phyloP scores from a whole-genome alignment of 768 basidiomycete species.

The Xerocomellus dryophilus region DNA sequence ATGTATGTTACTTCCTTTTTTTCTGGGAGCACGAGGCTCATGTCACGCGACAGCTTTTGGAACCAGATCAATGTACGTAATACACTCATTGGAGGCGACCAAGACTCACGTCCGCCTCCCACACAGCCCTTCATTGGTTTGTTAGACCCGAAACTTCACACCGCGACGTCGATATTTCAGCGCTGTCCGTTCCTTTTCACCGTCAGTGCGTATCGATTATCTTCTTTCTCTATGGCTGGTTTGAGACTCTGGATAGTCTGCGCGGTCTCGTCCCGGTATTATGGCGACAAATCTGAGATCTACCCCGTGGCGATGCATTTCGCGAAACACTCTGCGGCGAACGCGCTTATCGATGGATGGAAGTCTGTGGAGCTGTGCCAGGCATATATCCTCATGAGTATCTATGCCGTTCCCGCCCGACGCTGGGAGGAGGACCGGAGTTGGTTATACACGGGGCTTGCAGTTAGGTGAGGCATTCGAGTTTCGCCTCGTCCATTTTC shows the following conservation, averaged over 20 bases:
- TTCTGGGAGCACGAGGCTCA: not conserved
- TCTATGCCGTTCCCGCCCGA: conserved; percentile 75
- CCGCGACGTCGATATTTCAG: conserved; percentile 71
- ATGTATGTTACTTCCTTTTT: conserved; percentile 51
- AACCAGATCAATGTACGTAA: conserved; percentile 60
- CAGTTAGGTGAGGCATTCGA: conserved; percentile 54
- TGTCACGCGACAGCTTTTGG: conserved; percentile 54
- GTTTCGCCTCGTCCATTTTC: not conserved
- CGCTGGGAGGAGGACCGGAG: conserved; percentile 89
- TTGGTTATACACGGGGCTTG: conserved; percentile 86
- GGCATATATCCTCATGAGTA: conserved; percentile 86
- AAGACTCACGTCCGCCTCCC: conserved; percentile 3
- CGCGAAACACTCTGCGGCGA: conserved; percentile 78
- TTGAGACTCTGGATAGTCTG: conserved; percentile 50
- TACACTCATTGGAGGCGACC: not conserved
- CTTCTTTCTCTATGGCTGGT: not conserved
- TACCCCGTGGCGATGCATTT: conserved; percentile 90
- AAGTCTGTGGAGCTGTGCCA: conserved; percentile 87
- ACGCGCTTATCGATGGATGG: conserved; percentile 77
- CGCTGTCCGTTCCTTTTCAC: conserved; percentile 91
- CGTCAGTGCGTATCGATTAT: conserved; percentile 52
- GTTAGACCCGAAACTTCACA: conserved; percentile 79
- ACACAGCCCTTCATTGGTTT: conserved; percentile 63
- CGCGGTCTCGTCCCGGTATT: conserved; percentile 81
- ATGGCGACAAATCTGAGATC: conserved; percentile 74